Percentiles rank a stretch among this genome's conserved stretches.
These are phyloP conservation scores for Cynanchum wilfordii DNA, from an alignment of 257 asterid species.

Conservation along the genomic window DNA sequence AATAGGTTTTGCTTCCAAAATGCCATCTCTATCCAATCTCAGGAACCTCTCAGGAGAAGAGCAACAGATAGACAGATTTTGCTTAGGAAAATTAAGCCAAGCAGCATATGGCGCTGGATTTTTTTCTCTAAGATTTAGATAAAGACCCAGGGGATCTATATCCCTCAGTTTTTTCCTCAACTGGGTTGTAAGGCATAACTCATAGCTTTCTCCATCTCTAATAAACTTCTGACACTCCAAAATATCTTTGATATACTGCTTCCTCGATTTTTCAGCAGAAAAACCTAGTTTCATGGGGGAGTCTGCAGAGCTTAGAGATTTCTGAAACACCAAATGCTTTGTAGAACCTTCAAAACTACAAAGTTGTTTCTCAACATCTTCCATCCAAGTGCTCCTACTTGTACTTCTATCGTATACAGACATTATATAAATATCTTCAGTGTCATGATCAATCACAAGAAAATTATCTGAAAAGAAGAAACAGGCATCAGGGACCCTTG, in stretches of 20 bases:
- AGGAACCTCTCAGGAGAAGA: conserved; percentile 97
- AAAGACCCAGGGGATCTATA: conserved; percentile 55
- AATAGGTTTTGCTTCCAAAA: conserved; percentile 93
- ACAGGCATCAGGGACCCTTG: conserved; percentile 92
- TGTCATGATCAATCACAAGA: conserved; percentile 75
- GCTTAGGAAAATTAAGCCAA: conserved; percentile 77
- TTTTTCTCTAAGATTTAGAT: conserved; percentile 65
- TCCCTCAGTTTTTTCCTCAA: conserved; percentile 53
- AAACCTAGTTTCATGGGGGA: conserved; percentile 37
- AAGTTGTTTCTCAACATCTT: conserved; percentile 56
- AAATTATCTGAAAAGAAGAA: conserved; percentile 87
- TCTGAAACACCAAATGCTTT: conserved; percentile 16
- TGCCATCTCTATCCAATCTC: conserved; percentile 64
- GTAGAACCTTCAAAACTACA: conserved; percentile 34
- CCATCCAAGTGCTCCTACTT: conserved; percentile 49
- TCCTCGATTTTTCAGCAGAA: conserved; percentile 65
- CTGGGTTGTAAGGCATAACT: conserved; percentile 85
- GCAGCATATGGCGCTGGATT: conserved; percentile 98
- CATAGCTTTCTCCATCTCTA: conserved; percentile 88
- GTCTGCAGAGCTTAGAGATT: conserved; percentile 18
- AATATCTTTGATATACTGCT: conserved; percentile 63
- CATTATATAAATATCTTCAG: conserved; percentile 53
- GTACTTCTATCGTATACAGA: conserved; percentile 46
- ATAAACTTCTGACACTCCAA: conserved; percentile 70
- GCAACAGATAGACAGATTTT: conserved; percentile 67